Conservation (phyloP, 441 rosid genomes). For the Brassica balearica region DNA sequence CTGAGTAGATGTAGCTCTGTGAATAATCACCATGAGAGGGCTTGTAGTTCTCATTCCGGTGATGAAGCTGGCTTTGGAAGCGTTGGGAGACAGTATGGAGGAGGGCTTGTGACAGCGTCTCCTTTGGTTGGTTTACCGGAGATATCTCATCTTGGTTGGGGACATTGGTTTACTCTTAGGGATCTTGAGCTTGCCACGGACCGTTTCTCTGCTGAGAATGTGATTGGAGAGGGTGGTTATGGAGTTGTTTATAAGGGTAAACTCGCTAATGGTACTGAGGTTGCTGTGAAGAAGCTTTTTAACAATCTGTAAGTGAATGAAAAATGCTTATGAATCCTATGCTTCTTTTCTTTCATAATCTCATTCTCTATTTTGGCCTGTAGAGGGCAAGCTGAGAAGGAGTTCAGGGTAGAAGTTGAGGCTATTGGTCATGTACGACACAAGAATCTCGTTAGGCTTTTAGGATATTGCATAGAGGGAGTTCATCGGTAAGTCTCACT, state of each 20-base stretch:
- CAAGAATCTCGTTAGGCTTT: conserved; percentile 89
- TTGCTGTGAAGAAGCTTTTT: conserved; percentile 91
- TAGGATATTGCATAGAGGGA: conserved; percentile 91
- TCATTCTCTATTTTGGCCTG: neutral
- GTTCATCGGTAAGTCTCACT: conserved; percentile 64
- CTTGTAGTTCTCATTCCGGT: conserved; percentile 70
- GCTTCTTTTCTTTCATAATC: neutral
- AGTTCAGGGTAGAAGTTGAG: conserved; percentile 87
- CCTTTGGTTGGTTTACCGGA: conserved; percentile 87
- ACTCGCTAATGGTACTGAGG: conserved; percentile 82
- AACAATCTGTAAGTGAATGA: conserved; percentile 72
- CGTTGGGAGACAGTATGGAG: conserved; percentile 58
- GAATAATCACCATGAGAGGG: conserved; percentile 63
- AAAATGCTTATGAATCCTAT: neutral
- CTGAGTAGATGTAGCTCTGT: conserved; percentile 68
- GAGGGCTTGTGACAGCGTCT: conserved; percentile 51
- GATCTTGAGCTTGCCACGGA: conserved; percentile 85
- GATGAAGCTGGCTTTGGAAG: conserved; percentile 82
- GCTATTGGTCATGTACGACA: conserved; percentile 96
- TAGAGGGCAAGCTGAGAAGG: conserved; percentile 94
- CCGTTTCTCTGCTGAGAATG: conserved; percentile 74
- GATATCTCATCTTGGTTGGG: conserved; percentile 92
- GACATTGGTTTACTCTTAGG: conserved; percentile 96
- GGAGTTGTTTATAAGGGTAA: conserved; percentile 84
- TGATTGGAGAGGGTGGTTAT: conserved; percentile 94